These are phyloP conservation scores for Blastobotrys peoriensis DNA, from an alignment of 805 yeast species.

Conservation along the genomic window DNA sequence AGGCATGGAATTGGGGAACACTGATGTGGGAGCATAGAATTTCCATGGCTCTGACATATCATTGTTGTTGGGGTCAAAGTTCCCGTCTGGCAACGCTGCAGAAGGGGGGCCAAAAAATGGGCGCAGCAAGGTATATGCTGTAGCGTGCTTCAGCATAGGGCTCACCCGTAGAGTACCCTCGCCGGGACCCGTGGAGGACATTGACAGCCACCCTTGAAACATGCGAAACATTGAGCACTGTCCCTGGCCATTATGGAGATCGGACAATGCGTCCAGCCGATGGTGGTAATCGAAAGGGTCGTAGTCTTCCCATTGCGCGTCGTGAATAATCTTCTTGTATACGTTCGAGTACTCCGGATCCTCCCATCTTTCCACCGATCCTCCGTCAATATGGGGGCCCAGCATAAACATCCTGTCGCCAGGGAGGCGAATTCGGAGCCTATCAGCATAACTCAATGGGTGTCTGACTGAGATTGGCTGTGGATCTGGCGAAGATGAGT, in stretches of 20 bases:
- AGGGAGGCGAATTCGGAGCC: constrained; percentile 37
- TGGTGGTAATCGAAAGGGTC: constrained; percentile 36
- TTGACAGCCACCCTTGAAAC: constrained; percentile 42
- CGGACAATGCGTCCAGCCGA: constrained; percentile 32
- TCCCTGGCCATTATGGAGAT: constrained; percentile 29
- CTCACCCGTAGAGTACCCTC: constrained; percentile 37
- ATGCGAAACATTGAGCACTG: constrained; percentile 37
- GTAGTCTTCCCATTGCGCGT: constrained; percentile 38
- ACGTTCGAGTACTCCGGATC: constrained; percentile 34
- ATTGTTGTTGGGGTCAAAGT: constrained; percentile 6
- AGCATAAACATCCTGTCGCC: constrained; percentile 31
- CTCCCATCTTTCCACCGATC: constrained; percentile 43
- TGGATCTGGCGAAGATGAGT: constrained; percentile 23
- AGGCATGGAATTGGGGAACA: constrained; percentile 37
- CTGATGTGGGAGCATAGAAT: constrained; percentile 29
- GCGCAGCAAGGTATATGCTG: constrained; percentile 36
- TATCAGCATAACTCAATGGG: constrained; percentile 38
- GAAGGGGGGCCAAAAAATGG: constrained; percentile 35
- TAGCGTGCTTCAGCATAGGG: constrained; percentile 34
- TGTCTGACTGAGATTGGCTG: constrained; percentile 29
- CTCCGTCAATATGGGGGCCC: constrained; percentile 39
- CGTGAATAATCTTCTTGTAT: constrained; percentile 33
- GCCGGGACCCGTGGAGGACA: constrained; percentile 32
- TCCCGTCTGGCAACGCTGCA: constrained; percentile 13
- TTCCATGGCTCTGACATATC: constrained; percentile 16